These are phyloP conservation scores for Lactarius quietus DNA, from an alignment of 768 basidiomycete genomes.

Conservation along the genomic window DNA sequence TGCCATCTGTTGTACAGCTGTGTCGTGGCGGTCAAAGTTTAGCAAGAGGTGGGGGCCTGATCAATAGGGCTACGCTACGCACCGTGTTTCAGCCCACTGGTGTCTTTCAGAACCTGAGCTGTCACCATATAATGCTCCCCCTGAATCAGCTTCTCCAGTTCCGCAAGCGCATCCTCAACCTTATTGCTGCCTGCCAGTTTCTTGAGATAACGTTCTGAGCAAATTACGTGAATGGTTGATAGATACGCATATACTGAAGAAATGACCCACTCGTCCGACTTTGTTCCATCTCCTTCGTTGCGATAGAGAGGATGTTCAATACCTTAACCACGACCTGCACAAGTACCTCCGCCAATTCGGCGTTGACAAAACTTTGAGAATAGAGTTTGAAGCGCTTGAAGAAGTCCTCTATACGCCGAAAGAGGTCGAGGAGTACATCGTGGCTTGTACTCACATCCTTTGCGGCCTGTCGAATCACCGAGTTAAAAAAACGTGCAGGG, in stretches of 20 bases:
- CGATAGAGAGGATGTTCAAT: slow-evolving; percentile 4
- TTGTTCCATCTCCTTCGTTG: not conserved
- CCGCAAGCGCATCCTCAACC: too few species aligned
- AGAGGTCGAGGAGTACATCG: not conserved
- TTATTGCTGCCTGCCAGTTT: too few species aligned
- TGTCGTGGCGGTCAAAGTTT: not conserved
- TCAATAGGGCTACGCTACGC: not conserved
- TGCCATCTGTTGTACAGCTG: not conserved
- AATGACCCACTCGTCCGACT: too few species aligned
- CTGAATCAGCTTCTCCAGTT: too few species aligned
- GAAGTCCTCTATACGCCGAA: not conserved
- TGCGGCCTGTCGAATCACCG: too few species aligned
- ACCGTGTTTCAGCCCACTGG: not conserved
- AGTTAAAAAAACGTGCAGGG: too few species aligned
- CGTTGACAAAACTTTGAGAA: not conserved
- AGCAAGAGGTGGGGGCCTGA: not conserved
- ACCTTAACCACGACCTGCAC: not conserved
- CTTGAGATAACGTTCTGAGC: not conserved
- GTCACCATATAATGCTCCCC: too few species aligned
- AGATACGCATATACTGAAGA: not conserved
- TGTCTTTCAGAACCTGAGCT: too few species aligned
- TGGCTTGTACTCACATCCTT: too few species aligned
- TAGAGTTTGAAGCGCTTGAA: not conserved
- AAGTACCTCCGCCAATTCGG: not conserved
- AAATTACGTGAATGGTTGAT: not conserved